phyloP scores from a whole-genome alignment of 1,139 yeast species.

The Geotrichum cucujoidarum region DNA sequence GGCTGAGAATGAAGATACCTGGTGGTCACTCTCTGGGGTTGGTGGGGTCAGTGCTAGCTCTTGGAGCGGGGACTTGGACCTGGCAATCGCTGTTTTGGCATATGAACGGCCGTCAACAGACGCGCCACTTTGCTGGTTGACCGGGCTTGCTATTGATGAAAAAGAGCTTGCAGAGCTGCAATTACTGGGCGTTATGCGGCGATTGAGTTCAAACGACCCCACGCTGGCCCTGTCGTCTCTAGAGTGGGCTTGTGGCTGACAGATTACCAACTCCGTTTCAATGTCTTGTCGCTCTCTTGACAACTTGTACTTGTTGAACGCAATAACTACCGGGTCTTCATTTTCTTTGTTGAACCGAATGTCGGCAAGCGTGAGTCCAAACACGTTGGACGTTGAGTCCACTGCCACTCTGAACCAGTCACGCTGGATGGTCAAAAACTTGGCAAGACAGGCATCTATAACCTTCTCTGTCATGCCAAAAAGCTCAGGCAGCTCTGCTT shows the following conservation, averaged over 20 bases:
- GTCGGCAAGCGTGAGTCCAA: constrained; percentile 14
- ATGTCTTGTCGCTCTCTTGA: not conserved
- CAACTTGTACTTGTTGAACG: constrained; percentile 2
- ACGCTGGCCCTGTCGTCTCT: not conserved
- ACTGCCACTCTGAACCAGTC: constrained; percentile 30
- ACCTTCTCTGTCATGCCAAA: constrained; percentile 27
- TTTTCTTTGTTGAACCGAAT: not conserved
- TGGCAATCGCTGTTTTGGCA: not conserved
- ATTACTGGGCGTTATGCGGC: not conserved
- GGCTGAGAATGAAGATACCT: too few species aligned
- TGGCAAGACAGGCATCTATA: constrained; percentile 25
- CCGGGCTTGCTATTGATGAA: not conserved
- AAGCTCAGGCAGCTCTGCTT: constrained; percentile 31
- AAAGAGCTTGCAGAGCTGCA: not conserved
- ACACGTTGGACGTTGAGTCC: constrained; percentile 28
- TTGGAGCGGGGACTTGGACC: not conserved
- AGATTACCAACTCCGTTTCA: constrained; percentile 4
- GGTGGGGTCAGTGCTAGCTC: not conserved
- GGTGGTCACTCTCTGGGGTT: too few species aligned
- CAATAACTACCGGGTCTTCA: constrained; percentile 12
- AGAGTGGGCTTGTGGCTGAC: not conserved
- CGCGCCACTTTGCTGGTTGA: not conserved
- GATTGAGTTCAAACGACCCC: not conserved
- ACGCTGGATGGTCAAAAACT: constrained; percentile 27
- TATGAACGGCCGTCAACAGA: not conserved